Evolutionary conservation across 179 eudicot genomes (phyloP), one percentile per base, ranked within the genome.

Genomic region (Heliamphora pulchella): DNA sequence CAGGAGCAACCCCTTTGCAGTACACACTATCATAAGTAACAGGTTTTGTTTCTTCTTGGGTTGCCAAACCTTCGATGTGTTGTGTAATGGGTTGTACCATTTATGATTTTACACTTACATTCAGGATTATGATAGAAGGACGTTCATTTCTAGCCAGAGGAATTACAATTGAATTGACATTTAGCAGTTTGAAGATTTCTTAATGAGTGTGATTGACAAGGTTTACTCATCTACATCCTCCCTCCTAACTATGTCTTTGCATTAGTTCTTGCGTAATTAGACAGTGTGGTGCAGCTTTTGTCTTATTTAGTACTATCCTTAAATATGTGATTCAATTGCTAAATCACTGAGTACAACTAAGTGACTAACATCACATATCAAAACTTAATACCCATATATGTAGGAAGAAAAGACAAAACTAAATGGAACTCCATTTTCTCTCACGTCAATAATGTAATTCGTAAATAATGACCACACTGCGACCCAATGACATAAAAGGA

Each of bases 141-240:
- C 65, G 53, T 44, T 78, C 76, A 79, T 71, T 58, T 41, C 76
- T 20, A 70, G 51, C 57, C 18, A 20, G 51, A 39, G n/a, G 41
- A 73, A 31, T 43, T 13, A 53, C 2, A 1, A 57, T 55, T 57
- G 22, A 44, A 74, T 57, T 74, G 43, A 39, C 31, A 44, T 8
- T 65, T 5, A n/a, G 65, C 65, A 62, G 31, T 62, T 62, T 62
- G 15, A 55, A 55, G 13, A 55, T 55, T 55, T 55, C 58, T 61
- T 61, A 50, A 50, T 8, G 59, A 43, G 43, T 50, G 6, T 3
- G n/a, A 72, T 8, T 5, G 3, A 73, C 46, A 22, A 73, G 46
- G 76, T 57, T 73, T 73, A 10, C 10, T 72, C 64, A 15, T 15
- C 7, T n/a, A 51, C 18, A 9, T 15, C 43, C 11, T 46, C 74